Conservation (phyloP, 768 basidiomycete species). For the Lepiota subincarnata region DNA sequence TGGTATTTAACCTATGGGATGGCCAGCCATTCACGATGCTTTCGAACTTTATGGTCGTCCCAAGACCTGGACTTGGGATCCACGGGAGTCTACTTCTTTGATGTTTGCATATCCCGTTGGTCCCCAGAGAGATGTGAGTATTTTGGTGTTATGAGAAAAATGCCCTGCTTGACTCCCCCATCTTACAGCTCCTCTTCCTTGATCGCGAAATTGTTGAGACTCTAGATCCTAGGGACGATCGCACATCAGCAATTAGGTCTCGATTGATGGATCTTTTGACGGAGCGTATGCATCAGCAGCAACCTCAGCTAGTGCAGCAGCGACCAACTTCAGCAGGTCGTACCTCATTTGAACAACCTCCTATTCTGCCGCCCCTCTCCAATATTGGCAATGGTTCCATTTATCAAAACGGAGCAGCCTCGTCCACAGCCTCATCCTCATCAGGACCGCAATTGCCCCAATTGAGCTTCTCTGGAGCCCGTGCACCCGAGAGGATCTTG, state of each 20-base stretch:
- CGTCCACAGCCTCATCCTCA: conserved; percentile 10
- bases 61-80: conserved; percentile 84
- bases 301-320: conserved; percentile 23
- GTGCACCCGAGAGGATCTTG: conserved; percentile 30
- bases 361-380: conserved; percentile 33
- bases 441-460: conserved; percentile 56
- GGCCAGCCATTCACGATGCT: conserved; percentile 73
- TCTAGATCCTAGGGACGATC: conserved; percentile 74
- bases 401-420: conserved; percentile 11
- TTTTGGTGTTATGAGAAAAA: conserved; percentile 3
- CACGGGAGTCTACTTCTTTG: conserved; percentile 71
- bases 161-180: conserved; percentile 9
- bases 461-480: conserved; percentile 38
- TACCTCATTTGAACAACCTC: conserved; percentile 24
- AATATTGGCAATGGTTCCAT: conserved; percentile 14
- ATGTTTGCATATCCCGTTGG: conserved; percentile 97
- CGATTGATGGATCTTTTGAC: conserved; percentile 58
- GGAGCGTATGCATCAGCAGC: conserved; percentile 53
- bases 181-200: conserved; percentile 72
- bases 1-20: conserved; percentile 13
- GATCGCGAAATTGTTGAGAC: conserved; percentile 77
- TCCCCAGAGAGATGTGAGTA: conserved; percentile 72
- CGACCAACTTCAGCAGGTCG: conserved; percentile 14
- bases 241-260: conserved; percentile 65
- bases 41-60: conserved; percentile 90